Evolutionary conservation across 2,329 filamentous ascomycete genomes (phyloP).

Genomic region (Botrytis hyacinthi): DNA sequence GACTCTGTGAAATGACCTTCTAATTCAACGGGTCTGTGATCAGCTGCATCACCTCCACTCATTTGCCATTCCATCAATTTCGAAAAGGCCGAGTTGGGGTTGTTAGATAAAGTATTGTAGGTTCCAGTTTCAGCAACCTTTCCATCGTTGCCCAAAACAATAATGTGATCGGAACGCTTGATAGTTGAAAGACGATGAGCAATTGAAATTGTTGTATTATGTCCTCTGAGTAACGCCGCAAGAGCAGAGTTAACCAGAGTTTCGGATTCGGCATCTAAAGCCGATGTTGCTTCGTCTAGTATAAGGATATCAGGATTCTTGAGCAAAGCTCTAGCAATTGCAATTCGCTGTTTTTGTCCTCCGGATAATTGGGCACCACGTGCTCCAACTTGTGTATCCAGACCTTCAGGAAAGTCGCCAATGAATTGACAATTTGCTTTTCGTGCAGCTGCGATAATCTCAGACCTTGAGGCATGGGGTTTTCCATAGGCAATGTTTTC

Average conservation of each 20-base stretch:
- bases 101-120: conserved; percentile 71
- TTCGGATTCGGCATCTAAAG: conserved; percentile 93
- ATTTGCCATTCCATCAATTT: conserved; percentile 99
- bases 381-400: conserved; percentile 91
- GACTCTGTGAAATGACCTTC: conserved; percentile 34
- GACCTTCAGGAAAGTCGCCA: conserved; percentile 89
- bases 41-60: conserved; percentile 69
- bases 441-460: conserved; percentile 82
- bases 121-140: conserved; percentile 87
- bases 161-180: conserved; percentile 90
- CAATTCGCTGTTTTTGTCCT: conserved; percentile 96
- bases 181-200: conserved; percentile 95
- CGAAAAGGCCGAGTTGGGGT: conserved; percentile 79
- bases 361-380: conserved; percentile 91
- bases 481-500: conserved; percentile 92
- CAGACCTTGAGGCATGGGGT: conserved; percentile 70
- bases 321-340: conserved; percentile 89
- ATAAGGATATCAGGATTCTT: conserved; percentile 97
- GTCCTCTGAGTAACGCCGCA: conserved; percentile 73
- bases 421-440: conserved; percentile 97
- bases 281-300: conserved; percentile 93
- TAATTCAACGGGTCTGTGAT: conserved; percentile 38
- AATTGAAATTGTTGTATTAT: conserved; percentile 96
- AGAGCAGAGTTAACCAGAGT: conserved; percentile 93
- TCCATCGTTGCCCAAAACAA: conserved; percentile 83